Evolutionary conservation across 2,329 filamentous ascomycete genomes (phyloP), one percentile per base, ranked within the genome.

Genomic region (Lojkania enalia): DNA sequence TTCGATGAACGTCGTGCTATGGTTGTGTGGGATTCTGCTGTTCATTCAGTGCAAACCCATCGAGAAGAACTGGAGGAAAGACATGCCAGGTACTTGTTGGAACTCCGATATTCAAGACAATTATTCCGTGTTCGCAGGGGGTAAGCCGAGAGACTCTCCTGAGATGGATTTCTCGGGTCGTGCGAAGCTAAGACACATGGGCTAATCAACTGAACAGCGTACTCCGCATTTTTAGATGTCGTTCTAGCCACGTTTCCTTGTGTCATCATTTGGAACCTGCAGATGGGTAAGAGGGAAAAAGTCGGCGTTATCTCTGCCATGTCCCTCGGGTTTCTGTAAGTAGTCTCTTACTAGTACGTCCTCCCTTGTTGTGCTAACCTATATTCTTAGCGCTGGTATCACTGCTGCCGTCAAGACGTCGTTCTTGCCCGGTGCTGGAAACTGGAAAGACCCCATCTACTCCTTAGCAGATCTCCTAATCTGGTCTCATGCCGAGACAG

Each of bases 211-310:
- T 16, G 5, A 7, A 21, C 25, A 52, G 46, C 29, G 6, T 57
- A 53, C 30, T 55, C 49, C 2, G 30, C 37, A 1, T 15, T 55
- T 12, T 54, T 64, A 49, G 64, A 66, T 33, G 54, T 65, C 23
- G 40, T 61, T 11, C 53, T 67, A 7, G 60, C 61, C 14, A 19
- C 55, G 1, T 53, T 63, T 14, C 61, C 61, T 1, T 64, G 52
- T 43, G 21, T 58, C 13, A 49, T 64, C 12, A 48, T 65, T 6
- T 58, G 55, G 46, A 54, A 52, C 2, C 42, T 67, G 15, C 51
- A 64, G 33, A 66, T 65, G 55, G 52, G 46, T 21, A 51, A 43
- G 35, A 50, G 52, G 6, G 63, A 67, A 36, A 66, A 64, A 20
- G n/a, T 54, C 6, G 57, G 54, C 19, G 51, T 63, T 29, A 53